A percentile compares a stretch with the other conserved stretches of the same genome.
phyloP scores from a whole-genome alignment of 257 asterid species.

The Haberlea rhodopensis region DNA sequence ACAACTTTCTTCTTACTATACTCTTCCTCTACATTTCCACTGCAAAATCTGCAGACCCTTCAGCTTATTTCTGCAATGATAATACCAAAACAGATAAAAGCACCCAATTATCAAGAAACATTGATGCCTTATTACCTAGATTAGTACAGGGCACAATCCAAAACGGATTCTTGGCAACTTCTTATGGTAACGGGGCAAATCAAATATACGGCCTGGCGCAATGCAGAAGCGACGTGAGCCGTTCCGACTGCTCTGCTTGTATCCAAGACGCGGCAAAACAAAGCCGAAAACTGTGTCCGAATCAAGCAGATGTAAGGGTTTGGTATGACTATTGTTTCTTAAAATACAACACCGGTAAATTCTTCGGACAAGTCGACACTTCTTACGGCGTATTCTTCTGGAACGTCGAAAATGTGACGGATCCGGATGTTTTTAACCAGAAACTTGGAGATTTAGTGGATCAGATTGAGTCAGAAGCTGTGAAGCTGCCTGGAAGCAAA shows the following conservation, averaged over 20 bases:
- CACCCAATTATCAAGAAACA: constrained; percentile 35
- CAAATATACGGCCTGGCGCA: constrained; percentile 65
- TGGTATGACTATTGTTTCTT: constrained; percentile 74
- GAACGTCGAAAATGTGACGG: constrained; percentile 54
- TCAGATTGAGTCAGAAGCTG: constrained; percentile 44
- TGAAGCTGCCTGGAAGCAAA: constrained; percentile 30
- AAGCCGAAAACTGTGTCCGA: constrained; percentile 42
- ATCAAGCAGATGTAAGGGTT: constrained; percentile 48
- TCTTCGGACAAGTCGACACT: constrained; percentile 54
- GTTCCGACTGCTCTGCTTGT: constrained; percentile 55
- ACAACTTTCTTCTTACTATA: constrained; percentile 25
- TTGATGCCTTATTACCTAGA: constrained; percentile 34
- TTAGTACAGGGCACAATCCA: constrained; percentile 40
- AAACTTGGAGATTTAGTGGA: constrained; percentile 34
- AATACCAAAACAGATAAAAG: constrained; percentile 22
- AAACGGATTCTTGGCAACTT: constrained; percentile 44
- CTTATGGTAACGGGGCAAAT: constrained; percentile 34
- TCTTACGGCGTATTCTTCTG: constrained; percentile 31
- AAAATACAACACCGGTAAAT: constrained; percentile 35
- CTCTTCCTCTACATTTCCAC: constrained; percentile 27
- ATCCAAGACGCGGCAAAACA: constrained; percentile 46
- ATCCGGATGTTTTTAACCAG: constrained; percentile 43
- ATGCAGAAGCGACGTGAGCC: constrained; percentile 72
- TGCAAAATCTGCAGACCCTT: constrained; percentile 50
- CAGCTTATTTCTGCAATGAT: constrained; percentile 37